A percentile compares a stretch with the other conserved stretches of the same genome.
Conservation (phyloP, 2,329 filamentous ascomycete genomes). For the Xylariaceae sp. region DNA sequence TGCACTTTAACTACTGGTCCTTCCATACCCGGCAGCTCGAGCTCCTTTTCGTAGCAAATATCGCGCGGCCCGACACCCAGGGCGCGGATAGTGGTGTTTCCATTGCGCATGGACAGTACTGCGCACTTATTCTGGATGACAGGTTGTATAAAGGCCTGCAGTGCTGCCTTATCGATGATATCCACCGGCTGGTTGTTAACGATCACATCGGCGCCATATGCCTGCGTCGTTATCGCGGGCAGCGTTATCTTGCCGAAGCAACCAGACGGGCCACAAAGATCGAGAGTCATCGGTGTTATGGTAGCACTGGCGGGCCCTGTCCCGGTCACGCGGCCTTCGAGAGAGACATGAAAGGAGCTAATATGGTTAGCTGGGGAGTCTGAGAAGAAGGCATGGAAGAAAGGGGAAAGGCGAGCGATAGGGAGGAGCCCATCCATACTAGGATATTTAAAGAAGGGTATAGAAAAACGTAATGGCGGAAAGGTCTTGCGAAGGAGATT, state of each 20-base stretch:
- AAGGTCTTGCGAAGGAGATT: no score
- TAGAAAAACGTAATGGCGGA: no score
- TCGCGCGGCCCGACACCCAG: conserved; percentile 28
- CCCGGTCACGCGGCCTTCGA: conserved; percentile 32
- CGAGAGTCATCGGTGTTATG: conserved; percentile 20
- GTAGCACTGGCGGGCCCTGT: conserved; percentile 28
- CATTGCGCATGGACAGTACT: conserved; percentile 32
- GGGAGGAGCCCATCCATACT: neutral
- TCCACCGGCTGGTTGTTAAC: conserved; percentile 33
- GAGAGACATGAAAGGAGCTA: conserved; percentile 35
- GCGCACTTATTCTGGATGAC: conserved; percentile 24
- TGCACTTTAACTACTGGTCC: conserved; percentile 27
- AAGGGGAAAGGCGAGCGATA: neutral
- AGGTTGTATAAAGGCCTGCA: conserved; percentile 32
- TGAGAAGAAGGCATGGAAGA: neutral
- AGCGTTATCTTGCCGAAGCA: conserved; percentile 34
- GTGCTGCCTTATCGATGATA: conserved; percentile 31
- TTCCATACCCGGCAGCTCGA: conserved; percentile 31
- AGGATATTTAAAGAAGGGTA: no score
- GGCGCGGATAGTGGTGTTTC: conserved; percentile 28
- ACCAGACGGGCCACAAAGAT: conserved; percentile 22
- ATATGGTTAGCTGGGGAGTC: neutral
- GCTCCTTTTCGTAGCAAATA: conserved; percentile 33
- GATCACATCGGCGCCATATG: conserved; percentile 28
- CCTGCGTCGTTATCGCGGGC: conserved; percentile 28